A percentile compares a stretch with the other conserved stretches of the same genome.
phyloP scores from a whole-genome alignment of 768 basidiomycete genomes.

The Lactarius trivialis region DNA sequence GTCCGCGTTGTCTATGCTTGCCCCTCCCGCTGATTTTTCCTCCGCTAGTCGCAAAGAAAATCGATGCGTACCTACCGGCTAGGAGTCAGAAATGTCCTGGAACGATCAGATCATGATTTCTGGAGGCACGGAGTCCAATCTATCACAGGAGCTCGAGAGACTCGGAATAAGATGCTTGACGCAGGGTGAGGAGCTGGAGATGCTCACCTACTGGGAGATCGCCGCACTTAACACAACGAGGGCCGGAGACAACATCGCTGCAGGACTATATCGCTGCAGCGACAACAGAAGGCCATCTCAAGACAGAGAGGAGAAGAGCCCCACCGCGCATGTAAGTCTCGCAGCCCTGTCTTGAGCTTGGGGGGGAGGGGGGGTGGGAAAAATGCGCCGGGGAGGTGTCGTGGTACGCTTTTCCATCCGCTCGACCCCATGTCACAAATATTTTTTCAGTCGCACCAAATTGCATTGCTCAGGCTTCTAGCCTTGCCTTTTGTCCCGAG shows the following conservation, averaged over 20 bases:
- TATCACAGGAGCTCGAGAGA: constrained; percentile 55
- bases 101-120: not conserved
- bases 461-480: not conserved
- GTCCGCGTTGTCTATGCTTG: not conserved
- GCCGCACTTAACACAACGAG: constrained; percentile 68
- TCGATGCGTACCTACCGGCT: not conserved
- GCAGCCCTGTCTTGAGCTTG: not conserved
- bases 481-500: not conserved
- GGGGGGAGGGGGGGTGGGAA: too few species aligned
- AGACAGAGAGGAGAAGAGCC: not conserved
- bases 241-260: constrained; percentile 60
- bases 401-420: not conserved
- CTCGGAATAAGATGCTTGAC: not conserved
- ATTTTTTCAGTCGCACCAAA: not conserved
- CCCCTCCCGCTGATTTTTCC: not conserved
- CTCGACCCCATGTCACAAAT: not conserved
- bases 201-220: constrained; percentile 70
- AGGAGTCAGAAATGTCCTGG: not conserved
- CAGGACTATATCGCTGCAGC: constrained; percentile 85
- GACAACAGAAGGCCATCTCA: constrained; percentile 78
- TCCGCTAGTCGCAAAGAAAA: not conserved
- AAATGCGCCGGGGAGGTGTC: not conserved
- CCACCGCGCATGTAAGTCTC: not conserved
- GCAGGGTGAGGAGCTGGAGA: not conserved
- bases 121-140: constrained; percentile 46